A percentile compares a stretch with the other conserved stretches of the same genome.
These are phyloP conservation scores for Suhomyces taliae DNA, from an alignment of 1,139 yeast species.

Conservation along the genomic window DNA sequence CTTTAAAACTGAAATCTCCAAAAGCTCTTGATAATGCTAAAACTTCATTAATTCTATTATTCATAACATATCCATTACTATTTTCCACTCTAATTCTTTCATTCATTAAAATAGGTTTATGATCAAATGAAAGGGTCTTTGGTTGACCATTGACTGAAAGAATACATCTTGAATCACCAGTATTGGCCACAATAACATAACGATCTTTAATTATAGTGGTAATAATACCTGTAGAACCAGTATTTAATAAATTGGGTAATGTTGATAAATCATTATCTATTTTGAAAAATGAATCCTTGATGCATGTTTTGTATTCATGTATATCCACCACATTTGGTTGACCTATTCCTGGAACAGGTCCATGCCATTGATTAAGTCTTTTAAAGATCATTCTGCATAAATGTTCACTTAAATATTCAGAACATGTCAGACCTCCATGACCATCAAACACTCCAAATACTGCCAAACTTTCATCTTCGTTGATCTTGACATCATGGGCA, in stretches of 20 bases:
- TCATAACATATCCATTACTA: constrained; percentile 69
- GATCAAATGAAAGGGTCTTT: constrained; percentile 70
- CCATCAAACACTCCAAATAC: constrained; percentile 80
- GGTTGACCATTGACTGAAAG: constrained; percentile 52
- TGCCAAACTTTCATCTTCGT: constrained; percentile 48
- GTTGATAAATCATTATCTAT: constrained; percentile 56
- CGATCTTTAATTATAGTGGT: constrained; percentile 50
- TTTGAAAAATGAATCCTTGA: constrained; percentile 56
- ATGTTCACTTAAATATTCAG: constrained; percentile 52
- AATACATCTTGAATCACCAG: constrained; percentile 75
- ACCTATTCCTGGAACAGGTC: background rate
- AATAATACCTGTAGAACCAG: constrained; percentile 72
- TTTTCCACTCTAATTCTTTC: constrained; percentile 72
- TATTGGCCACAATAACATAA: constrained; percentile 59
- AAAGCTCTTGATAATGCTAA: constrained; percentile 74
- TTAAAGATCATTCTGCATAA: constrained; percentile 38
- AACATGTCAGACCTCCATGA: constrained; percentile 70
- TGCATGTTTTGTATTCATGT: constrained; percentile 26
- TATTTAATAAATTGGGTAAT: constrained; percentile 42
- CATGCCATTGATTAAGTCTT: constrained; percentile 21
- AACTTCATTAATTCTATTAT: constrained; percentile 71
- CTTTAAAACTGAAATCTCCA: constrained; percentile 71
- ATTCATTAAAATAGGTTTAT: constrained; percentile 75
- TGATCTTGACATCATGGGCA: constrained; percentile 55
- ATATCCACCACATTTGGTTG: background rate